These are phyloP conservation scores for Geranomyces variabilis DNA, from an alignment of 192 early-diverging fungal genomes.

Conservation along the genomic window DNA sequence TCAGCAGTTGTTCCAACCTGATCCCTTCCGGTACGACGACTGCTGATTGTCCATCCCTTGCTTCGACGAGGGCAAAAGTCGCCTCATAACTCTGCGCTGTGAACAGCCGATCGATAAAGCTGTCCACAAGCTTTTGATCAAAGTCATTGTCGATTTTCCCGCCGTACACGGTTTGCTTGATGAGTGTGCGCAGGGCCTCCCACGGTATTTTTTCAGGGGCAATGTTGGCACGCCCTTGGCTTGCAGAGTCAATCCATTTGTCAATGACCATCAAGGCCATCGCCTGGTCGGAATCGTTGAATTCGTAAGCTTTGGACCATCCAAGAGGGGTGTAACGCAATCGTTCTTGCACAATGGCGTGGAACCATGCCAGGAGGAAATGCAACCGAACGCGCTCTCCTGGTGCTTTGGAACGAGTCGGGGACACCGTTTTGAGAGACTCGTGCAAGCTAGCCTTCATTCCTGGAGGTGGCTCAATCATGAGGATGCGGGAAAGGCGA, in stretches of 20 bases:
- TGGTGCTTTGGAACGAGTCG: slow-evolving; percentile 68
- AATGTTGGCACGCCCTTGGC: slow-evolving; percentile 83
- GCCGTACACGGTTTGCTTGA: slow-evolving; percentile 92
- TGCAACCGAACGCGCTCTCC: slow-evolving; percentile 86
- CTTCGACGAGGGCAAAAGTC: slow-evolving; percentile 76
- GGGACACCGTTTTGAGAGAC: slow-evolving; percentile 71
- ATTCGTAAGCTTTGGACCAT: slow-evolving; percentile 97
- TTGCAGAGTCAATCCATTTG: slow-evolving; percentile 84
- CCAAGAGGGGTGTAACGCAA: slow-evolving; percentile 96
- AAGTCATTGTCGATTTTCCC: slow-evolving; percentile 93
- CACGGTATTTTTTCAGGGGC: slow-evolving; percentile 95
- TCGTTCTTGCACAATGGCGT: slow-evolving; percentile 93
- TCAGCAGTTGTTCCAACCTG: slow-evolving; percentile 78
- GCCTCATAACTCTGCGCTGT: slow-evolving; percentile 74
- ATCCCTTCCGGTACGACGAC: slow-evolving; percentile 87
- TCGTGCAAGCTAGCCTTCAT: slow-evolving; percentile 91
- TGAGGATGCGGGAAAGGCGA: slow-evolving; percentile 83
- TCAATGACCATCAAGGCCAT: slow-evolving; percentile 89
- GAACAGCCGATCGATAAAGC: slow-evolving; percentile 86
- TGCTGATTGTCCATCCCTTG: slow-evolving; percentile 30
- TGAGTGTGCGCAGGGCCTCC: slow-evolving; percentile 84
- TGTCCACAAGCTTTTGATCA: slow-evolving; percentile 84
- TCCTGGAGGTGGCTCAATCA: slow-evolving; percentile 96
- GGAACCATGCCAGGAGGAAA: slow-evolving; percentile 96
- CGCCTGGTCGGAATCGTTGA: slow-evolving; percentile 96